Percentiles rank a stretch among this genome's conserved stretches.
Evolutionary conservation across 441 rosid species (phyloP).

Genomic region (Populus trichocarpa): DNA sequence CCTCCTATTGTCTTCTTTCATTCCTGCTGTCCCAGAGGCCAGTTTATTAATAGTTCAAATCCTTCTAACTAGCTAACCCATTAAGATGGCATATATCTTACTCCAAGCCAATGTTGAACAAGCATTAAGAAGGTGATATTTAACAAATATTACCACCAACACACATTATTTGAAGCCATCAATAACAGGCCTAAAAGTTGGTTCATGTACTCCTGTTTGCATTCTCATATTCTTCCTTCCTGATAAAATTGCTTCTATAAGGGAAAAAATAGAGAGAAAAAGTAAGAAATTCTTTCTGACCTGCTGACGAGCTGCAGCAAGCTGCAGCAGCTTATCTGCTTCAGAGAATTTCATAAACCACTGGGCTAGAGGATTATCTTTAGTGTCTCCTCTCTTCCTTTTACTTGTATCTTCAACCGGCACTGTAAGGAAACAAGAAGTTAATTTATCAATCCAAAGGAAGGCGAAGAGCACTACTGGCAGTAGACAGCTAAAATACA

Average conservation of each 20-base stretch:
- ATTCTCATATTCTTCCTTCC: neutral
- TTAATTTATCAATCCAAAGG: conserved; percentile 12
- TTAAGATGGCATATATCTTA: no score
- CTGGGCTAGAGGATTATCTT: conserved; percentile 65
- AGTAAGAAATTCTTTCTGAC: conserved; percentile 28
- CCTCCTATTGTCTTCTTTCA: neutral
- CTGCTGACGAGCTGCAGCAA: conserved; percentile 80
- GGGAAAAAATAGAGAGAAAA: neutral
- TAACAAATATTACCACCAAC: neutral
- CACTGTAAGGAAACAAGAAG: conserved; percentile 30
- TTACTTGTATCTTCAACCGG: conserved; percentile 32
- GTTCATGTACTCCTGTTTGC: neutral
- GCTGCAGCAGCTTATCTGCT: conserved; percentile 74
- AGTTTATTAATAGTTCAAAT: neutral
- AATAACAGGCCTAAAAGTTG: neutral
- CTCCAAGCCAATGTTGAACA: neutral
- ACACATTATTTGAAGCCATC: neutral
- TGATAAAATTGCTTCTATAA: neutral
- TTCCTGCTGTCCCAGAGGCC: neutral
- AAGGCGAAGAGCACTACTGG: conserved; percentile 2
- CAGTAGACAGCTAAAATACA: conserved; percentile 4
- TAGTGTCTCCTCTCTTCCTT: conserved; percentile 62
- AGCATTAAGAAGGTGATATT: neutral
- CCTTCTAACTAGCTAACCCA: neutral
- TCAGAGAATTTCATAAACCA: conserved; percentile 80